A percentile compares a stretch with the other conserved stretches of the same genome.
These are phyloP conservation scores for Pseudogymnoascus sp. DNA, from an alignment of 2,329 filamentous ascomycete species.

Conservation along the genomic window DNA sequence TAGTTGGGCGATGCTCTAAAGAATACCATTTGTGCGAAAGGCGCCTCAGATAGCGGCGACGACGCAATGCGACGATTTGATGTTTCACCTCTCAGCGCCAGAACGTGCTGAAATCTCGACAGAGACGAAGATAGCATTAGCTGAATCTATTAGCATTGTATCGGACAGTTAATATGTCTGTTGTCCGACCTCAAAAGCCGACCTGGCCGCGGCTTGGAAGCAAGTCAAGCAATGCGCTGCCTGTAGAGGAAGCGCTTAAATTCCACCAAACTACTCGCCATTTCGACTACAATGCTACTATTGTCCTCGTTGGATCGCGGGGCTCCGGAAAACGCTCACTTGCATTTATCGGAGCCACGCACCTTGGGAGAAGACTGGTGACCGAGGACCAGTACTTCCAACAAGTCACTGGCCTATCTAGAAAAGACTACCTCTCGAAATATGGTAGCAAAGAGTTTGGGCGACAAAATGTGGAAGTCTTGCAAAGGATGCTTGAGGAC, in stretches of 20 bases:
- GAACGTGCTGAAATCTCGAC: not conserved
- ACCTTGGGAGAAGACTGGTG: conserved; percentile 58
- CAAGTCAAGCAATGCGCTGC: not conserved
- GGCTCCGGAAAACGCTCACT: conserved; percentile 70
- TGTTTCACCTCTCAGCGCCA: not conserved
- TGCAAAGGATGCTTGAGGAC: conserved; percentile 50
- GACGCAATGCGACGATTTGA: conserved; percentile 7
- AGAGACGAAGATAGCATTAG: not conserved
- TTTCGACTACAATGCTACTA: conserved; percentile 48
- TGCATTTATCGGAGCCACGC: conserved; percentile 65
- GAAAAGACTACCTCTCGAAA: conserved; percentile 53
- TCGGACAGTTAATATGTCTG: not conserved
- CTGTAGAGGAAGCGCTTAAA: not conserved
- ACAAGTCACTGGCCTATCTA: conserved; percentile 52
- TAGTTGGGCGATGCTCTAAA: not conserved
- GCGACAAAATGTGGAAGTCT: conserved; percentile 51
- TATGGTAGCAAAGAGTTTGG: conserved; percentile 57
- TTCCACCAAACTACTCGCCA: conserved; percentile 14
- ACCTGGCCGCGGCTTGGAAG: not conserved
- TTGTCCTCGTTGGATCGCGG: conserved; percentile 64
- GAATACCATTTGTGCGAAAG: not conserved
- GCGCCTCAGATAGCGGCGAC: not conserved
- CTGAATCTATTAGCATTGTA: not conserved
- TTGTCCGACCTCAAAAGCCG: not conserved
- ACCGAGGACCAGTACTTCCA: conserved; percentile 63